Percentiles rank a stretch among this genome's conserved stretches.
Conservation (phyloP, 345 rosid genomes). For the Turnera subulata region DNA sequence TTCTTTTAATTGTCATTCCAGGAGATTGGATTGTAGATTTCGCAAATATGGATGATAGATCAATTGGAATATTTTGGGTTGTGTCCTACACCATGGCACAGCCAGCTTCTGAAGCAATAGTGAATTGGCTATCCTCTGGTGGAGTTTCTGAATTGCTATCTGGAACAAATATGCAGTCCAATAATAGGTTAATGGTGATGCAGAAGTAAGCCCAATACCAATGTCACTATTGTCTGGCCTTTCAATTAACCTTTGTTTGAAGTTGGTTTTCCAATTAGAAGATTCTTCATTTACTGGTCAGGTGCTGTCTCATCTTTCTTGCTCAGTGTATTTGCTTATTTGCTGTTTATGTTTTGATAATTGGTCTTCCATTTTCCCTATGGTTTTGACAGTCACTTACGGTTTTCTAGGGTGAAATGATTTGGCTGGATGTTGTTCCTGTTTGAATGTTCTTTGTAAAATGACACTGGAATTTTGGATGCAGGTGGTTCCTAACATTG, state of each 20-base stretch:
- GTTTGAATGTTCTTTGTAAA: no score
- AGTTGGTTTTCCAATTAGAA: slow-evolving; percentile 78
- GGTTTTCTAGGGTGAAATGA: no score
- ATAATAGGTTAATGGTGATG: slow-evolving; percentile 72
- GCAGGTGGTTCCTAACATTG: slow-evolving; percentile 96
- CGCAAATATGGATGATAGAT: slow-evolving; percentile 94
- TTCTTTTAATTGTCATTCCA: slow-evolving; percentile 28
- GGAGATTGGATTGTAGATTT: slow-evolving; percentile 93
- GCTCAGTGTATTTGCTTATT: no score
- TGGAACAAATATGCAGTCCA: slow-evolving; percentile 59
- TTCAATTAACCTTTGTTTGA: slow-evolving; percentile 73
- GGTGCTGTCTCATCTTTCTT: slow-evolving; percentile 53
- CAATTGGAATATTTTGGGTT: slow-evolving; percentile 99
- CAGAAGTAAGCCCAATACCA: slow-evolving; percentile 93
- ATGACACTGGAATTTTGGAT: neutral
- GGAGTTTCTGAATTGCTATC: slow-evolving; percentile 58
- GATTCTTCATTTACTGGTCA: slow-evolving; percentile 75
- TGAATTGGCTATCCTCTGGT: slow-evolving; percentile 81
- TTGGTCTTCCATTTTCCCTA: no score
- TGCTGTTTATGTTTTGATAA: no score
- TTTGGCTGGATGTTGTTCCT: no score
- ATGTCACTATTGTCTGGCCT: slow-evolving; percentile 88
- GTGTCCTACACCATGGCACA: slow-evolving; percentile 95
- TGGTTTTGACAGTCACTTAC: no score
- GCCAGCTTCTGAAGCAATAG: slow-evolving; percentile 81